Evolutionary conservation across 2,329 filamentous ascomycete genomes (phyloP), one percentile per base, ranked within the genome.

Genomic region (Fusarium setosum): DNA sequence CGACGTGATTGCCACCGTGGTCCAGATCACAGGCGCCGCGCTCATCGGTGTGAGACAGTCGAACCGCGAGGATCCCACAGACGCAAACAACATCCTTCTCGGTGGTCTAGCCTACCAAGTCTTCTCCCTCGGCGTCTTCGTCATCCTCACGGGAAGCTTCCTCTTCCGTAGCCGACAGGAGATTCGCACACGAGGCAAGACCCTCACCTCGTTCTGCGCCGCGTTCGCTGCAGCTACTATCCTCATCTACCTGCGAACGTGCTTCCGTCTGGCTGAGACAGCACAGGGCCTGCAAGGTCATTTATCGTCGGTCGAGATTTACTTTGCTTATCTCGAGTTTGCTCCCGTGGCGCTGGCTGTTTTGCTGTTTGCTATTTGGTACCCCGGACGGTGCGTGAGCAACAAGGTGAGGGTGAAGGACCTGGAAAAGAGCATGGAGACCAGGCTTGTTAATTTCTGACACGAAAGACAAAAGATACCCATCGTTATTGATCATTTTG

Each of bases 41-140:
- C 67, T 87, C 20, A 84, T 88, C 44, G 86, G 86, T 6, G 75
- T 77, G 12, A 80, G 78, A 18, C 76, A 83, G 59, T 83, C 80
- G 2, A 81, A 84, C 44, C 76, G 79, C 6, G 77, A 82, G 50
- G 83, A 86, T 67, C 83, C 85, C 0, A 82, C 78, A 2, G 80
- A 76, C 2, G 79, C 81, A 2, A 88, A 88, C 68, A 81, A 86
- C 59, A 86, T 88, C 63, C 74, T 88, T 3, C 78, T 88, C 1
- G 84, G 80, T 1, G 86, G 86, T 9, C 72, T 88, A 4, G 82
- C 82, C 0, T 83, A 87, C 58, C 86, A 88, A 65, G 82, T 83
- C 8, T 82, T 85, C 55, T 79, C 81, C 0, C 85, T 87, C 48
- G 76, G 80, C 12, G 69, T 83, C 5, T 85, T 85, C 40, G 76